Conservation (phyloP, 306 rosid species). For the Begonia fuchsioides region DNA sequence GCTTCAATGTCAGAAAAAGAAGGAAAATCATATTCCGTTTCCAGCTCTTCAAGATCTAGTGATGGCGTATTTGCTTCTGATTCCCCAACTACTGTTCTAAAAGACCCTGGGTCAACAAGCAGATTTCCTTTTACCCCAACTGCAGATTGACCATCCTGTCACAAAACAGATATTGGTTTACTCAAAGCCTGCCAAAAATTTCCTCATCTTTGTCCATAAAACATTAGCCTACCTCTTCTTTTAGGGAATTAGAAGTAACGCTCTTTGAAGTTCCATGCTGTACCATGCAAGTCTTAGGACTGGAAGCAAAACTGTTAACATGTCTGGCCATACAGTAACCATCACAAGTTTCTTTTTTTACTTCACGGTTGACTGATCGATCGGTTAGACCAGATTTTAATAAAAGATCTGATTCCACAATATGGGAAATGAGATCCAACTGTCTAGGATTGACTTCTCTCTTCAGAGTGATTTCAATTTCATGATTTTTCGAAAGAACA, state of each 20-base stretch:
- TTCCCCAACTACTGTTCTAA: constrained; percentile 13
- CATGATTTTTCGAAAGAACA: constrained; percentile 11
- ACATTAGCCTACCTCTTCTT: constrained; percentile 37
- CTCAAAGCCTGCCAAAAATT: constrained; percentile 10
- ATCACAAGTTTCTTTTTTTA: constrained; percentile 20
- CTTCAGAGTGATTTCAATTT: constrained; percentile 20
- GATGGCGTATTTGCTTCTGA: constrained; percentile 21
- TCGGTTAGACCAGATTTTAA: constrained; percentile 16
- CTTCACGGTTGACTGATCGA: constrained; percentile 18
- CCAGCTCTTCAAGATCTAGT: constrained; percentile 28
- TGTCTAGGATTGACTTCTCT: constrained; percentile 23
- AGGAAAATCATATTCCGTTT: constrained; percentile 21
- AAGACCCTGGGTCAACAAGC: constrained; percentile 17
- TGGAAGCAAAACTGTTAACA: constrained; percentile 13
- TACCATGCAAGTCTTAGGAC: constrained; percentile 21
- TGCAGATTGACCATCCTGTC: constrained; percentile 33
- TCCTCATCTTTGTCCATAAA: constrained; percentile 7
- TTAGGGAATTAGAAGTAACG: constrained; percentile 17
- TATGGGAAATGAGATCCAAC: constrained; percentile 14
- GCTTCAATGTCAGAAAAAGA: constrained; percentile 52
- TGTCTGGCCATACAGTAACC: constrained; percentile 31
- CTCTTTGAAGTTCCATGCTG: constrained; percentile 22
- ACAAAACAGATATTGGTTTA: constrained; percentile 9
- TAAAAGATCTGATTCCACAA: constrained; percentile 10
- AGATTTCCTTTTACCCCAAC: constrained; percentile 17